Evolutionary conservation across 1,284 basidiomycete genomes (phyloP), one percentile per base, ranked within the genome.

Genomic region (Afroboletus lepidellus): DNA sequence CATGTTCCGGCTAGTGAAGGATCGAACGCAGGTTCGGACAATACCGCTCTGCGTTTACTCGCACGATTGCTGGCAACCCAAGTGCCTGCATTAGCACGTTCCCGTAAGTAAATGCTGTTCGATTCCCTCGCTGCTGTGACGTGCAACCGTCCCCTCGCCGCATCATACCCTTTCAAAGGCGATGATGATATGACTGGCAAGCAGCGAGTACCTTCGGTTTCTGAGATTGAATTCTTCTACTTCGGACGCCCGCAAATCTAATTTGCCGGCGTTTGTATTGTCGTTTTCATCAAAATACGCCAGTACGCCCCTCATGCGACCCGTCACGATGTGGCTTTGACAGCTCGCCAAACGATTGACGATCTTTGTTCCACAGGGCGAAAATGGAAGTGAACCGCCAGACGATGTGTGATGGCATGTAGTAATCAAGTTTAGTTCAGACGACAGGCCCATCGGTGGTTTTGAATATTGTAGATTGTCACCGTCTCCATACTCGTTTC

Each of bases 401-500:
- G n/a, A n/a, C n/a, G 27, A 29, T 13, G 25, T 15, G 27, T 50
- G 47, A 45, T 50, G 13, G 8, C 13, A 39, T 39, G 44, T 27
- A 27, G 45, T 49, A 45, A 55, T 53, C 49, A 44, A 24, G 34
- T 45, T 25, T 43, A 59, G 46, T 41, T 30, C 39, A 36, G 39
- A 33, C 39, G 32, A 45, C 36, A 27, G 48, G 48, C 51, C 21
- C 37, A 13, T 53, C 57, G 53, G 60, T 43, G 21, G 21, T 54
- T 66, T 59, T 44, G 16, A 42, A 50, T 51, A 20, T 45, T 39
- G 33, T 53, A 39, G 38, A 37, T 52, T 57, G 57, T 51, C 54
- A 55, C 20, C 8, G 51, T 51, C 51, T 65, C 55, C 64, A 62
- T 64, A 51, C 57, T 41, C 60, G 63, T 65, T 62, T 62, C 60